Conservation (phyloP, 2,329 filamentous ascomycete genomes). For the Fusarium sp. region DNA sequence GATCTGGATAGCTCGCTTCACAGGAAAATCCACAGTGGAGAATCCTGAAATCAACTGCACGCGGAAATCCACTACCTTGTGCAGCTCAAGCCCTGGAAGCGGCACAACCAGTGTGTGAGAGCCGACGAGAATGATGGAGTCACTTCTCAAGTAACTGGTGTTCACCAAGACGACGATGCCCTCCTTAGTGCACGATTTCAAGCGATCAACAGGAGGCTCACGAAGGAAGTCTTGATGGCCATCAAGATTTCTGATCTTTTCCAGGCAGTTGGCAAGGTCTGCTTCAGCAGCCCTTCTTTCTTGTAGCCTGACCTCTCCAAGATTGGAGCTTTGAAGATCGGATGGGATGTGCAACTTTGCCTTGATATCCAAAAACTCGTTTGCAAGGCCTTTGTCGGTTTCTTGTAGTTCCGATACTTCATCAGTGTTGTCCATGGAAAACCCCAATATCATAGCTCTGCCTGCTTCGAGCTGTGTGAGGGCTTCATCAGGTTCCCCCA, state of each 20-base stretch:
- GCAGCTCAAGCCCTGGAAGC: not conserved
- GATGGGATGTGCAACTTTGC: not conserved
- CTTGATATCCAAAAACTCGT: not conserved
- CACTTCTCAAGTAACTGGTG: not conserved
- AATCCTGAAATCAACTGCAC: not conserved
- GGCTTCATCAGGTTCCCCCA: not conserved
- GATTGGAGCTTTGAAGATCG: not conserved
- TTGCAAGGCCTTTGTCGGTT: not conserved
- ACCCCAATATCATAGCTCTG: not conserved
- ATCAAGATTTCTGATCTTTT: not conserved
- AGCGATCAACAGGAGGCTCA: not conserved
- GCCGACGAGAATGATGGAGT: not conserved
- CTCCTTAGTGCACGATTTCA: not conserved
- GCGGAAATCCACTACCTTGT: not conserved
- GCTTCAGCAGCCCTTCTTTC: not conserved
- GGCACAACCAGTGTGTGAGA: not conserved
- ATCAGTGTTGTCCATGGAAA: not conserved
- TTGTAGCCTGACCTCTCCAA: not conserved
- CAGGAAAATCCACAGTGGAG: not conserved
- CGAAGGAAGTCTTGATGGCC: not conserved
- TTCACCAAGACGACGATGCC: not conserved
- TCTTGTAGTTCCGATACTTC: not conserved
- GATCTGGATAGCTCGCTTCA: not conserved
- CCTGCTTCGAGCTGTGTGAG: not conserved
- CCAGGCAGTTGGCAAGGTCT: not conserved